A percentile compares a stretch with the other conserved stretches of the same genome.
Conservation (phyloP, 108 stramenopile species). For the Mayamaea pseudoterrestris region DNA sequence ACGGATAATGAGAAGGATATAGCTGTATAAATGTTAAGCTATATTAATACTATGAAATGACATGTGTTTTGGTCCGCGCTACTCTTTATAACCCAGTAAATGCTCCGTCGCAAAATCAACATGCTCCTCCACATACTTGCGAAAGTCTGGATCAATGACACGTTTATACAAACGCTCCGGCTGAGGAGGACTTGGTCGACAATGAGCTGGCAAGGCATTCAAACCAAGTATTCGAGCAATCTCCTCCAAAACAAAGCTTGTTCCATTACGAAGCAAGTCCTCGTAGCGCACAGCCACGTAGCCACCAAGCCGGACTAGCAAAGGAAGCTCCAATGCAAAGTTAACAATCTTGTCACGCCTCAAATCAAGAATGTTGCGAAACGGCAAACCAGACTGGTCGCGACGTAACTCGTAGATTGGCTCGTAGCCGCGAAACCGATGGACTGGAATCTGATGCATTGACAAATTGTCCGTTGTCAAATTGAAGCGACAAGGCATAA, state of each 20-base stretch:
- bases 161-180: conserved; percentile 1
- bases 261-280: conserved; percentile 28
- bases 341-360: conserved; percentile 51
- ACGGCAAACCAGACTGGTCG: conserved; percentile 34
- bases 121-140: conserved; percentile 6
- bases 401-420: conserved; percentile 48
- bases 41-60: too few relatives aligned
- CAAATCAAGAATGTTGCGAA: conserved; percentile 40
- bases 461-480: neutral
- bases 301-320: conserved; percentile 7
- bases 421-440: conserved; percentile 14
- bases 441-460: neutral
- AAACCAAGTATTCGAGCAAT: conserved; percentile 31
- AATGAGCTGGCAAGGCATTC: conserved; percentile 7
- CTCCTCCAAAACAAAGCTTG: conserved; percentile 23
- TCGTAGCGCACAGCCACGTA: conserved; percentile 42
- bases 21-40: too few relatives aligned
- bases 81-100: neutral
- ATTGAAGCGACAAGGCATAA: conserved; percentile 26
- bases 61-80: too few relatives aligned
- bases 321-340: conserved; percentile 14
- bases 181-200: neutral
- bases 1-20: neutral
- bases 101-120: neutral
- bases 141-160: conserved; percentile 17